Evolutionary conservation across 176 grass and related monocot genomes (phyloP).

Genomic region (Thinopyrum elongatum): DNA sequence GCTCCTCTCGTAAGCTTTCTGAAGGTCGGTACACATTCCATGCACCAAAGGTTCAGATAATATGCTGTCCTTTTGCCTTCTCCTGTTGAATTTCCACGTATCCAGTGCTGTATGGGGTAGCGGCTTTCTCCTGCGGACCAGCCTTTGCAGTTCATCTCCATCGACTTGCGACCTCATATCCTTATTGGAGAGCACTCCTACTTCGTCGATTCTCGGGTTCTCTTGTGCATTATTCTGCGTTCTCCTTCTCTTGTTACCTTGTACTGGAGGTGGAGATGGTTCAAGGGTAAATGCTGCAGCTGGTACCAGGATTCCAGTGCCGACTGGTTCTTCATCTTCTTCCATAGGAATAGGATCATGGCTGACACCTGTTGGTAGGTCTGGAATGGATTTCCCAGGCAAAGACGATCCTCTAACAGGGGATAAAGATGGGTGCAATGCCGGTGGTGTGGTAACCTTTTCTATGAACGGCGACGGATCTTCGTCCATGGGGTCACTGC

Average conservation of each 20-base stretch:
- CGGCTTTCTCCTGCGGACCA: conserved; percentile 63
- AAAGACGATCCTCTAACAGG: conserved; percentile 4
- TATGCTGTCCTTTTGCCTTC: conserved; percentile 41
- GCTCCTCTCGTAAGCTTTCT: conserved; percentile 33
- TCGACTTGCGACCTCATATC: conserved; percentile 49
- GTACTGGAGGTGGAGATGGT: conserved; percentile 62
- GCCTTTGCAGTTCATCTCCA: conserved; percentile 24
- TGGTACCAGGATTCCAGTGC: conserved; percentile 7
- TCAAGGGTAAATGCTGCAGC: conserved; percentile 21
- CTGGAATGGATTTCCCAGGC: conserved; percentile 15
- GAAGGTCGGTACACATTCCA: conserved; percentile 50
- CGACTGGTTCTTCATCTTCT: neutral
- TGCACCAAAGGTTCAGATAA: conserved; percentile 48
- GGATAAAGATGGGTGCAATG: neutral
- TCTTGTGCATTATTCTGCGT: conserved; percentile 22
- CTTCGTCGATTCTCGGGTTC: conserved; percentile 43
- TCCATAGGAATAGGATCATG: neutral
- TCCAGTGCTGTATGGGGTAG: conserved; percentile 55
- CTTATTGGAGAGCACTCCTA: conserved; percentile 58
- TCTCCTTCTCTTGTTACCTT: conserved; percentile 44
- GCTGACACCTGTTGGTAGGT: neutral
- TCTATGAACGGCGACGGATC: conserved; percentile 32
- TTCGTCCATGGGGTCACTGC: conserved; percentile 25
- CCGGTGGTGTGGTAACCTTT: conserved; percentile 37
- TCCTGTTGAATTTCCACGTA: conserved; percentile 51